A percentile compares a stretch with the other conserved stretches of the same genome.
phyloP scores from a whole-genome alignment of 1,284 basidiomycete genomes.

The Lentinula novae-zelandiae region DNA sequence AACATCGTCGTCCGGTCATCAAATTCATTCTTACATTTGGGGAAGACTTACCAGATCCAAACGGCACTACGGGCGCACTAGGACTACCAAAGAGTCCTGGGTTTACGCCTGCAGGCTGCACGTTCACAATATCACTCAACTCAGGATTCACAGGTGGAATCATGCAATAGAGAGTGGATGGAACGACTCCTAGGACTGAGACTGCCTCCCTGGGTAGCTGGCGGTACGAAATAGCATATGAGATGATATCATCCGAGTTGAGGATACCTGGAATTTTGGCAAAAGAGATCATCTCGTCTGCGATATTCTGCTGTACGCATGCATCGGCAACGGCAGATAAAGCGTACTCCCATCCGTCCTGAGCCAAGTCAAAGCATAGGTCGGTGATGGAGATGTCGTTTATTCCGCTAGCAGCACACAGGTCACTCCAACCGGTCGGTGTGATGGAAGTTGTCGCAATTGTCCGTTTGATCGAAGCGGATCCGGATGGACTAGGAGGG shows the following conservation, averaged over 20 bases:
- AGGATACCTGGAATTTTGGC: slow-evolving; percentile 38
- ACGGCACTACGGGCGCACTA: slow-evolving; percentile 27
- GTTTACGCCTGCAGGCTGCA: slow-evolving; percentile 36
- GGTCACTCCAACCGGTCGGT: slow-evolving; percentile 28
- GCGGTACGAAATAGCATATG: slow-evolving; percentile 37
- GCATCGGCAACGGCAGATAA: slow-evolving; percentile 39
- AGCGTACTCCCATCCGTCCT: slow-evolving; percentile 35
- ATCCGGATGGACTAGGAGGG: neutral
- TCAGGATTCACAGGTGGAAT: slow-evolving; percentile 35
- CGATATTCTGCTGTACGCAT: slow-evolving; percentile 44
- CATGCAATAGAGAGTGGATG: slow-evolving; percentile 40
- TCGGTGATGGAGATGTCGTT: slow-evolving; percentile 32
- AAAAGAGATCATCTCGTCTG: slow-evolving; percentile 46
- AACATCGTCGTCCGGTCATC: neutral
- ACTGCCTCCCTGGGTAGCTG: slow-evolving; percentile 38
- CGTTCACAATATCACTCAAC: slow-evolving; percentile 35
- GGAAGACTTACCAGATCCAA: slow-evolving; percentile 25
- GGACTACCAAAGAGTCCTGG: slow-evolving; percentile 34
- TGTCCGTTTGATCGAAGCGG: slow-evolving; percentile 6
- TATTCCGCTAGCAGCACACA: slow-evolving; percentile 35
- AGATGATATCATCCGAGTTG: slow-evolving; percentile 36
- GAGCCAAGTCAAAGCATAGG: slow-evolving; percentile 37
- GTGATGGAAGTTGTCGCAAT: slow-evolving; percentile 13
- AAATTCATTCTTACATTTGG: neutral
- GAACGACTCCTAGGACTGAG: slow-evolving; percentile 33